These are phyloP conservation scores for Backusella circina DNA, from an alignment of 192 early-diverging fungal genomes.

Conservation along the genomic window DNA sequence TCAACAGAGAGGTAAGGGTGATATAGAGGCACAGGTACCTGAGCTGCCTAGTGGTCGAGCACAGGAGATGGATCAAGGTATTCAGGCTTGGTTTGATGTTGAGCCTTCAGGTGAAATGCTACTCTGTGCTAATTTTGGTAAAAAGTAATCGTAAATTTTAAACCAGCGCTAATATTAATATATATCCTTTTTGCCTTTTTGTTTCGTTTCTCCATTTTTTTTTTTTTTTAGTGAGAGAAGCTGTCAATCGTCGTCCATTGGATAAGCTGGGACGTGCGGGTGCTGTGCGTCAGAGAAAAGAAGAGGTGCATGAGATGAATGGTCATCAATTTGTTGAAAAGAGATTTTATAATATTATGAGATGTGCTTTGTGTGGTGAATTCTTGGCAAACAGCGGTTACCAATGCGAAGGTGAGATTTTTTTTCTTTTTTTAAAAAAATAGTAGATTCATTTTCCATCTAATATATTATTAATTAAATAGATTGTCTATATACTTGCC, in stretches of 20 bases:
- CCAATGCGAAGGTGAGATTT: conserved; percentile 89
- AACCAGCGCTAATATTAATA: not conserved
- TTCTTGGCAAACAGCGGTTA: conserved; percentile 89
- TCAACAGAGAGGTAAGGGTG: not conserved
- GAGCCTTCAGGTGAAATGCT: conserved; percentile 91
- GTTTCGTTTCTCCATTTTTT: not conserved
- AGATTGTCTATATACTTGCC: conserved; percentile 94
- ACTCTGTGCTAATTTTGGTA: conserved; percentile 84
- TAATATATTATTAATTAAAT: not conserved
- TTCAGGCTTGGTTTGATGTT: conserved; percentile 86
- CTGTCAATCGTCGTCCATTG: conserved; percentile 48
- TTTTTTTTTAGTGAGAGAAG: conserved; percentile 51
- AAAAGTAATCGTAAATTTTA: not conserved
- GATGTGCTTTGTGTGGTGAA: conserved; percentile 93
- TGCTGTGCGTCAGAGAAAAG: conserved; percentile 76
- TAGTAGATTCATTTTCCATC: not conserved
- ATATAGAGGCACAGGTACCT: not conserved
- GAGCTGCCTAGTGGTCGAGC: not conserved
- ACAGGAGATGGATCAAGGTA: conserved; percentile 41
- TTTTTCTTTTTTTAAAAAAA: too few species aligned
- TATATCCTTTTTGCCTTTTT: not conserved
- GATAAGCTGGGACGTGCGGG: conserved; percentile 70
- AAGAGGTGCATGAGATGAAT: conserved; percentile 80
- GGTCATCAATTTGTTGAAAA: conserved; percentile 93
- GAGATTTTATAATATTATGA: conserved; percentile 96